Evolutionary conservation across 441 rosid genomes (phyloP).

Genomic region (Pelargonium cotyledonis): DNA sequence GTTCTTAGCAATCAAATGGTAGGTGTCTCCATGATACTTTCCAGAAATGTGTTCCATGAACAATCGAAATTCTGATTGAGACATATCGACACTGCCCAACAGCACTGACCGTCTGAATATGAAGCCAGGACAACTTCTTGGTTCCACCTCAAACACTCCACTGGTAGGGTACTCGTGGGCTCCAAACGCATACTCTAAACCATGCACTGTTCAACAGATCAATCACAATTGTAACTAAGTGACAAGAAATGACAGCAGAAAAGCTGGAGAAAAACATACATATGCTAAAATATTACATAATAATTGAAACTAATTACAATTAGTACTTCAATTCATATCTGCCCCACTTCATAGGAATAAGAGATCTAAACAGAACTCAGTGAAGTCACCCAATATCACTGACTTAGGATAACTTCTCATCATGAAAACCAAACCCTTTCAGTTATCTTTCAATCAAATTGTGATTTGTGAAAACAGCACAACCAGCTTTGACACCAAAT

Average conservation of each 20-base stretch:
- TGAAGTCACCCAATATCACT: too few species aligned
- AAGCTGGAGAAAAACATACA: neutral
- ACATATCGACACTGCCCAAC: slow-evolving; percentile 63
- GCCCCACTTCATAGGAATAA: too few species aligned
- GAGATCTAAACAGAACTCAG: too few species aligned
- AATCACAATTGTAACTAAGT: slow-evolving; percentile 18
- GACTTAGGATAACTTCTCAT: too few species aligned
- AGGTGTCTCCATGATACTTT: slow-evolving; percentile 76
- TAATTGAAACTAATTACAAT: too few species aligned
- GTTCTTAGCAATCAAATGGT: slow-evolving; percentile 94
- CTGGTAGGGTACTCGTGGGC: slow-evolving; percentile 83
- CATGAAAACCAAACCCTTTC: neutral
- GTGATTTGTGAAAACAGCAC: neutral
- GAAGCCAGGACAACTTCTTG: slow-evolving; percentile 90
- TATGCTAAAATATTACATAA: too few species aligned
- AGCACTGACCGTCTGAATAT: slow-evolving; percentile 71
- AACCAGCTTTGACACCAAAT: neutral
- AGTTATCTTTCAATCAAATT: neutral
- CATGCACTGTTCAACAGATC: slow-evolving; percentile 51
- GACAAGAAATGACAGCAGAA: neutral
- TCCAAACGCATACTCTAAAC: slow-evolving; percentile 84
- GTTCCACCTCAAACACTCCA: slow-evolving; percentile 93
- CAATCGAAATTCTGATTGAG: slow-evolving; percentile 62
- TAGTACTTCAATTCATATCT: too few species aligned
- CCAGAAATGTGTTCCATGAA: slow-evolving; percentile 77